phyloP scores from a whole-genome alignment of 2,329 filamentous ascomycete genomes.

The Fusarium nanum region DNA sequence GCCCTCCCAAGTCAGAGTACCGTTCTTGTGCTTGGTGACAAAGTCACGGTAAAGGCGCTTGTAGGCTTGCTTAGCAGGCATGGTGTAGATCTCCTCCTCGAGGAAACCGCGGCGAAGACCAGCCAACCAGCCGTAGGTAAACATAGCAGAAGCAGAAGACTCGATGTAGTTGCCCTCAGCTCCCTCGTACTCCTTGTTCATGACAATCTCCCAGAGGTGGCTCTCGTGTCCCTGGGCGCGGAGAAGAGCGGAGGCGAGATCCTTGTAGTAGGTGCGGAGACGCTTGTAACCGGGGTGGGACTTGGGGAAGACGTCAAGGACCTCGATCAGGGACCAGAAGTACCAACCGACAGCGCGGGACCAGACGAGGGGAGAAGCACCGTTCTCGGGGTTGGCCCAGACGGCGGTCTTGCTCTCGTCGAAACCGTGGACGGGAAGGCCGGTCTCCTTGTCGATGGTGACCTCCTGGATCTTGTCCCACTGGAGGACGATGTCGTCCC shows the following conservation, averaged over 20 bases:
- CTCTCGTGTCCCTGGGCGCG: conserved; percentile 55
- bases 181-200: conserved; percentile 61
- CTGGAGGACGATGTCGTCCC: conserved; percentile 59
- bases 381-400: conserved; percentile 64
- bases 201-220: conserved; percentile 69
- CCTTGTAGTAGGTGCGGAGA: conserved; percentile 52
- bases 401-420: conserved; percentile 60
- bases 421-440: conserved; percentile 66
- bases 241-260: conserved; percentile 41
- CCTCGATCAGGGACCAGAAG: conserved; percentile 62
- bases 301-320: conserved; percentile 59
- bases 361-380: conserved; percentile 66
- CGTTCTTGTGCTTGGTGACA: conserved; percentile 59
- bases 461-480: conserved; percentile 59
- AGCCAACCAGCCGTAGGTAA: conserved; percentile 63
- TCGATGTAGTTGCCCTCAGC: conserved; percentile 69
- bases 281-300: conserved; percentile 51
- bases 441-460: conserved; percentile 52
- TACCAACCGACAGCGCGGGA: conserved; percentile 67
- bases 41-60: conserved; percentile 56
- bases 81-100: conserved; percentile 33
- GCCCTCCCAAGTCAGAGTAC: conserved; percentile 62
- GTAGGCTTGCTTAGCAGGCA: conserved; percentile 45
- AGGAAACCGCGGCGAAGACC: conserved; percentile 51
- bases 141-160: conserved; percentile 69